These are phyloP conservation scores for Nicotiana noctiflora DNA, from an alignment of 257 asterid species.

Conservation along the genomic window DNA sequence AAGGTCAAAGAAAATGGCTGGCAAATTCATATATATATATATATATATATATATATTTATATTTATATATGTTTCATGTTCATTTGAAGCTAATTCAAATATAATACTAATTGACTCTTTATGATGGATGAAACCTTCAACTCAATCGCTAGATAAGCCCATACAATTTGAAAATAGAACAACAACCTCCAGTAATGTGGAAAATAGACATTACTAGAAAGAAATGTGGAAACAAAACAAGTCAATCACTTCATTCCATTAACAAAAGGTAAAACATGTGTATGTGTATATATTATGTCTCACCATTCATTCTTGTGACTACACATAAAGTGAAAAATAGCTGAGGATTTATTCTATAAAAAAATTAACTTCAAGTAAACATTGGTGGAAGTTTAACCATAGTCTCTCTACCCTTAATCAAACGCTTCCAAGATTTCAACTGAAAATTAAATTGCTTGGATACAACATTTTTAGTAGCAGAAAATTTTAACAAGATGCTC, in stretches of 20 bases:
- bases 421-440: conserved; percentile 45
- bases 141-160: not conserved
- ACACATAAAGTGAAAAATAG: not conserved
- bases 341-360: too few species aligned
- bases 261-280: not conserved
- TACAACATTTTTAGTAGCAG: conserved; percentile 33
- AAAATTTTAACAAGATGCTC: conserved; percentile 29
- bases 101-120: too few species aligned
- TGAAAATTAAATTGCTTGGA: conserved; percentile 35
- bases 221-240: not conserved
- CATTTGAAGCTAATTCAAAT: too few species aligned
- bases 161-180: not conserved
- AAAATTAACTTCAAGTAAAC: not conserved
- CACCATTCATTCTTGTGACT: not conserved
- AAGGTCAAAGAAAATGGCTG: not conserved
- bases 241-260: not conserved
- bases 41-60: too few species aligned
- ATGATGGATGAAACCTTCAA: not conserved
- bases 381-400: conserved; percentile 11
- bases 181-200: too few species aligned
- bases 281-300: not conserved
- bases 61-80: too few species aligned
- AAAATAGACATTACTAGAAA: not conserved
- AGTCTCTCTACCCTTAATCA: conserved; percentile 28
- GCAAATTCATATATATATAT: not conserved